Conservation (phyloP, 257 asterid genomes). For the Fraxinus cuspidata region DNA sequence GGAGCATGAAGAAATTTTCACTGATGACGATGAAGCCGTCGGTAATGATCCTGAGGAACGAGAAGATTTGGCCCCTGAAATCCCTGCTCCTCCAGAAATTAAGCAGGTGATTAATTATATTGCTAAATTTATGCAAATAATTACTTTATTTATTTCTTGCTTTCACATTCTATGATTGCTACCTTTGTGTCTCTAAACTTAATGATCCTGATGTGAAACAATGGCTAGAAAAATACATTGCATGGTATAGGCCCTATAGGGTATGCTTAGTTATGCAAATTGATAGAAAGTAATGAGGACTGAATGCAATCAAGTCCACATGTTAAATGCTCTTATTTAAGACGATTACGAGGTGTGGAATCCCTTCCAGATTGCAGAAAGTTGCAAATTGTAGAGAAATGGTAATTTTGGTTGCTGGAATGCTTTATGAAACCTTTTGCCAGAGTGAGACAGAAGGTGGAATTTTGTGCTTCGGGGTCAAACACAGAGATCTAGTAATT, state of each 20-base stretch:
- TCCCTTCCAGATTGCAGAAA: not conserved
- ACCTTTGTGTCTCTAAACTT: not conserved
- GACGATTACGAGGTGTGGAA: not conserved
- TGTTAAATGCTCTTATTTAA: conserved; percentile 2
- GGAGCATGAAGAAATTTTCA: conserved; percentile 98
- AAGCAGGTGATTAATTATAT: conserved; percentile 61
- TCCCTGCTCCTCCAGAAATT: conserved; percentile 98
- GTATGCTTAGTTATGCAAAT: conserved; percentile 2
- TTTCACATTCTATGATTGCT: not conserved
- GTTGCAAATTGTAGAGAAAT: conserved; percentile 1
- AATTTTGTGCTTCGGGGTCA: not conserved
- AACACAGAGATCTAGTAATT: not conserved
- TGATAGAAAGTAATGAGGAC: conserved; percentile 5
- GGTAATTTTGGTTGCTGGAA: conserved; percentile 6
- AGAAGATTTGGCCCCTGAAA: conserved; percentile 94
- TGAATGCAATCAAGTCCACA: not conserved
- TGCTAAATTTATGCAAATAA: conserved; percentile 1
- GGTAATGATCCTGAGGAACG: conserved; percentile 90
- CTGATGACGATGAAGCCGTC: conserved; percentile 93
- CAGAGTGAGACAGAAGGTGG: not conserved
- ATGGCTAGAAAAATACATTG: not conserved
- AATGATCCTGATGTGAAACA: not conserved
- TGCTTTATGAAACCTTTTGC: not conserved
- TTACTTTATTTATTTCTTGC: not conserved
- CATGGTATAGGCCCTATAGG: not conserved